Percentiles rank a stretch among this genome's conserved stretches.
phyloP scores from a whole-genome alignment of 202 grass and related monocot genomes.

The Elaeis oleifera region DNA sequence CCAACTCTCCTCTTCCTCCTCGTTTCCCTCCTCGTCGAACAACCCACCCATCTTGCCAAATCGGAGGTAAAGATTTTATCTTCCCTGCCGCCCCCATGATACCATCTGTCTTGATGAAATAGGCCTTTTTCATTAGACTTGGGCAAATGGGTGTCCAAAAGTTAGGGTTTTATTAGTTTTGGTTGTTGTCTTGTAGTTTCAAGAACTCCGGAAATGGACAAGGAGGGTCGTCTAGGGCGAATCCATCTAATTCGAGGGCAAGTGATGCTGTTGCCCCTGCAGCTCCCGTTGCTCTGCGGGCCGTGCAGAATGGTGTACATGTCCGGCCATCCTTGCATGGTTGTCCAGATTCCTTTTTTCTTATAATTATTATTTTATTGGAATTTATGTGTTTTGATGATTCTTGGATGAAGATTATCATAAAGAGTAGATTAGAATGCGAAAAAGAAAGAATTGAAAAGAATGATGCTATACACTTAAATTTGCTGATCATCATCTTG shows the following conservation, averaged over 20 bases:
- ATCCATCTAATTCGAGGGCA: neutral
- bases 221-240: conserved; percentile 11
- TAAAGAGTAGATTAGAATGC: no score
- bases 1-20: conserved; percentile 32
- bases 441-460: neutral
- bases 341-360: neutral
- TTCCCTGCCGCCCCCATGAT: no score
- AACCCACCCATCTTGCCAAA: conserved; percentile 4
- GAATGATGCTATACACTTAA: neutral
- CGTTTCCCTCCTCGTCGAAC: conserved; percentile 10
- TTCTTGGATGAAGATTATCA: no score
- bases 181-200: conserved; percentile 4
- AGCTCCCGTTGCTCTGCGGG: neutral
- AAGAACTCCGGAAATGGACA: conserved; percentile 18
- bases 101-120: no score
- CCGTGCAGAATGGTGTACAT: conserved; percentile 16
- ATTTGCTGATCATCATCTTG: neutral
- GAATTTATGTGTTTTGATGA: neutral
- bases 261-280: neutral
- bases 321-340: neutral
- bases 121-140: neutral
- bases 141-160: neutral
- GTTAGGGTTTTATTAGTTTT: neutral
- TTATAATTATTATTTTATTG: neutral
- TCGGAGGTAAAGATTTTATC: conserved; percentile 5